Percentiles rank a stretch among this genome's conserved stretches.
These are phyloP conservation scores for Phytophthora citrophthora DNA, from an alignment of 352 stramenopile species.

Conservation along the genomic window DNA sequence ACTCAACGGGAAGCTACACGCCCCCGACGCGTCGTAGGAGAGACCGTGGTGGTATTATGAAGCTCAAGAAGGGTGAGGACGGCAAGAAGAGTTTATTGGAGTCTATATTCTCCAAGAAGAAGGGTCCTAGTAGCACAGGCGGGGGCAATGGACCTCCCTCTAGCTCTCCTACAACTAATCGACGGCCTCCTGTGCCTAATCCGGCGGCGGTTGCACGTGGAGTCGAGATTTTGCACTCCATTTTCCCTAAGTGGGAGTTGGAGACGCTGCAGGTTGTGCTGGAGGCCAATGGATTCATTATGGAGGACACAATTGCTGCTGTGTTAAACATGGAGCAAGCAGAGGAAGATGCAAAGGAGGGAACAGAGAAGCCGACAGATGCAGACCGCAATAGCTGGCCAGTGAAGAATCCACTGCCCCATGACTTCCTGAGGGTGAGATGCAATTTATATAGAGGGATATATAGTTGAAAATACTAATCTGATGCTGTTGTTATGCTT, in stretches of 20 bases:
- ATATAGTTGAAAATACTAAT: background rate
- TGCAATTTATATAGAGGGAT: background rate
- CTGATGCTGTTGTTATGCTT: constrained; percentile 1
- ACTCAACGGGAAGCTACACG: constrained; percentile 15
- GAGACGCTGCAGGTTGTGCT: constrained; percentile 73
- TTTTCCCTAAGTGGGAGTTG: constrained; percentile 84
- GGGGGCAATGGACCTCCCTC: constrained; percentile 11
- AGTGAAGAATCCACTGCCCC: constrained; percentile 75
- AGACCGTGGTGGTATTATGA: constrained; percentile 26
- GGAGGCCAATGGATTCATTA: constrained; percentile 76
- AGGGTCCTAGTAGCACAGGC: constrained; percentile 13
- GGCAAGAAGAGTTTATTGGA: constrained; percentile 51
- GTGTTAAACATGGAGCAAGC: constrained; percentile 81
- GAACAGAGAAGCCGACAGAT: constrained; percentile 2
- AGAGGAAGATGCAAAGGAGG: constrained; percentile 25
- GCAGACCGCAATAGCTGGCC: constrained; percentile 36
- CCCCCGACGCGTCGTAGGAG: constrained; percentile 14
- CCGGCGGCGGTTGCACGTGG: constrained; percentile 58
- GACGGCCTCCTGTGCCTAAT: constrained; percentile 33
- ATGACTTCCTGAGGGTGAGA: constrained; percentile 80
- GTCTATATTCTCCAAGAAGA: constrained; percentile 64
- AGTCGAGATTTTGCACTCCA: constrained; percentile 77
- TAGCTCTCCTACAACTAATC: constrained; percentile 9
- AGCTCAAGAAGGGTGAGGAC: constrained; percentile 41
- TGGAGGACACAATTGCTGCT: constrained; percentile 83